Conservation (phyloP, 1,139 yeast species). For the Suhomyces coccinellae region DNA sequence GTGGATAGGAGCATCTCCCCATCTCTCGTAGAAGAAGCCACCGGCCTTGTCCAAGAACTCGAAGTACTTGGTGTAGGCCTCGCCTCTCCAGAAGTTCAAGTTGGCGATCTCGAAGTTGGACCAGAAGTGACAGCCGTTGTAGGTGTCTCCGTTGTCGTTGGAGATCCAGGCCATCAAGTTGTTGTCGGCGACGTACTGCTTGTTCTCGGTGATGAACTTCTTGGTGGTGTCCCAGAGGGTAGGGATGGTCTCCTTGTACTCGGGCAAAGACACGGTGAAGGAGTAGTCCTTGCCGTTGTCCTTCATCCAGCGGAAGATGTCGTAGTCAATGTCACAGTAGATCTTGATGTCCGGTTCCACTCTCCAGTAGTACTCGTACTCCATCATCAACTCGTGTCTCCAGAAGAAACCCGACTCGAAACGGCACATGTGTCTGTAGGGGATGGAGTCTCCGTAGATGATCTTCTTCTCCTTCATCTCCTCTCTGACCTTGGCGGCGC, state of each 20-base stretch:
- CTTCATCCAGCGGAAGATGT: slow-evolving; percentile 77
- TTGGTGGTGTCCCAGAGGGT: slow-evolving; percentile 81
- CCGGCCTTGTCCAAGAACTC: slow-evolving; percentile 74
- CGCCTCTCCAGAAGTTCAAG: slow-evolving; percentile 70
- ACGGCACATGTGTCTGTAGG: slow-evolving; percentile 88
- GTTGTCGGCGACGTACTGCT: slow-evolving; percentile 62
- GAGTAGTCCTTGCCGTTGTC: slow-evolving; percentile 73
- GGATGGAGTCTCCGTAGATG: slow-evolving; percentile 60
- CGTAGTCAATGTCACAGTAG: slow-evolving; percentile 79
- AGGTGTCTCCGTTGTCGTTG: slow-evolving; percentile 64
- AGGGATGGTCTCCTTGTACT: slow-evolving; percentile 75
- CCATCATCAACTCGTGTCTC: slow-evolving; percentile 68
- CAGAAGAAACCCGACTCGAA: slow-evolving; percentile 89
- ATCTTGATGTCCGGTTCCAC: slow-evolving; percentile 85
- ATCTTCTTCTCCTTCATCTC: slow-evolving; percentile 52
- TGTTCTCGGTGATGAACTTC: slow-evolving; percentile 62
- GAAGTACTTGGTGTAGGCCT: slow-evolving; percentile 68
- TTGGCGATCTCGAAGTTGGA: slow-evolving; percentile 82
- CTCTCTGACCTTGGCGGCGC: slow-evolving; percentile 54
- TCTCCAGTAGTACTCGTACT: slow-evolving; percentile 89
- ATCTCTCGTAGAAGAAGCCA: slow-evolving; percentile 87
- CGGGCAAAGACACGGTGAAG: slow-evolving; percentile 81
- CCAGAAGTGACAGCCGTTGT: slow-evolving; percentile 87
- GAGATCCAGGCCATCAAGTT: slow-evolving; percentile 74
- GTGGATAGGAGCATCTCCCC: slow-evolving; percentile 95